Evolutionary conservation across 2,329 filamentous ascomycete species (phyloP), one percentile per base, ranked within the genome.

Genomic region (Claviceps cyperi): DNA sequence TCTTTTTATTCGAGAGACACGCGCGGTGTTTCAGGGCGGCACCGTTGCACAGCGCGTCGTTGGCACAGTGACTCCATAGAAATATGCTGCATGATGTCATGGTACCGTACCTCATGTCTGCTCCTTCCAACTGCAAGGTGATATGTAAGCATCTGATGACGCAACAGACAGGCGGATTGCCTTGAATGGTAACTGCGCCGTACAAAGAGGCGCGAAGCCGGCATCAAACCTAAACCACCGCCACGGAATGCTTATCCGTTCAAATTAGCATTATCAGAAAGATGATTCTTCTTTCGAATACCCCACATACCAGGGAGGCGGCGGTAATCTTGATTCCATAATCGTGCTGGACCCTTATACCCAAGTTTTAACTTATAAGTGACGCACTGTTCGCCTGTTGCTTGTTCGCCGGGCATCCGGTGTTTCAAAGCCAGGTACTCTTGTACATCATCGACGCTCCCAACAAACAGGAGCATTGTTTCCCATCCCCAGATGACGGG

Each of bases 391-490:
- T 22, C 48, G 48, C 47, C 14, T 24, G 32, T 6, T 37, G 17
- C 39, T 49, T 43, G 47, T 40, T 43, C 28, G 28, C 28, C 28
- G 43, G 5, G 17, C 17, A 19, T 13, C 43, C 17, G 6, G 11
- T 50, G 43, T 50, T 50, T 46, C 43, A 46, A 50, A 41, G 41
- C 21, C 13, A 24, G 6, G n/a, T 39, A 39, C 3, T 32, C 28
- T 32, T 32, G 28, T 32, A 17, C 38, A 21, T 2, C 15, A 21
- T 41, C 40, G 14, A 24, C 19, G 7, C 6, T 3, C 4, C 21
- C 9, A 15, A 11, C 28, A 11, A 7, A 21, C 21, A 19, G 41
- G 13, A 43, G n/a, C 21, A 19, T 43, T 43, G 15, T n/a, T 43
- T 43, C 22, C 14, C 21, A 43, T 28, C 21, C 41, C 41, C 41